phyloP scores from a whole-genome alignment of 176 grass and related monocot species.

The Aegilops sharonensis region DNA sequence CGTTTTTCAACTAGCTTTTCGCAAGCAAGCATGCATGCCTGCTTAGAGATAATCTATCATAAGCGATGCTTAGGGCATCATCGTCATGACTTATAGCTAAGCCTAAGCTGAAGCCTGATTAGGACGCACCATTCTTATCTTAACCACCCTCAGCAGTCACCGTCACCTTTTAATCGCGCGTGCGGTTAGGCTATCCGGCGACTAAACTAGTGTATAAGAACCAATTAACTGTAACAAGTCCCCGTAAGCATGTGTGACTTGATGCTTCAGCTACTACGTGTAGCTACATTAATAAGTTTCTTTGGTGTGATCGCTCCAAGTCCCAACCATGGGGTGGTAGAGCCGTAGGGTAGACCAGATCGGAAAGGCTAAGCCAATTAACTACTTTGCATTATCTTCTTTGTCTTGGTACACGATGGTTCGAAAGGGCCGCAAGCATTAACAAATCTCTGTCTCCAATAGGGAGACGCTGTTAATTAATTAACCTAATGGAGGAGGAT shows the following conservation, averaged over 20 bases:
- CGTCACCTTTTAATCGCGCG: background rate
- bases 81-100: constrained; percentile 22
- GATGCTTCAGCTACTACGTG: background rate
- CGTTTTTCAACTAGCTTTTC: constrained; percentile 18
- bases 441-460: constrained; percentile 39
- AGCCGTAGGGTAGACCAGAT: constrained; percentile 24
- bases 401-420: background rate
- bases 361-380: background rate
- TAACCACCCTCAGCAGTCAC: background rate
- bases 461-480: background rate
- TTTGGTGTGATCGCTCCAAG: constrained; percentile 7
- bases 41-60: constrained; percentile 42
- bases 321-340: constrained; percentile 22
- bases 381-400: constrained; percentile 30
- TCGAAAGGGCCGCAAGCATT: background rate
- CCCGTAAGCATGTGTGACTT: constrained; percentile 29
- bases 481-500: background rate
- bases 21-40: constrained; percentile 1
- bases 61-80: constrained; percentile 7
- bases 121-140: constrained; percentile 11
- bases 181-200: constrained; percentile 1
- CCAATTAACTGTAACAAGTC: background rate
- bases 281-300: background rate
- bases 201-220: background rate
- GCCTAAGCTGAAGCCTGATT: constrained; percentile 16